Evolutionary conservation across 495 filamentous ascomycete genomes (phyloP), one percentile per base, ranked within the genome.

Genomic region (Neurospora sp.): DNA sequence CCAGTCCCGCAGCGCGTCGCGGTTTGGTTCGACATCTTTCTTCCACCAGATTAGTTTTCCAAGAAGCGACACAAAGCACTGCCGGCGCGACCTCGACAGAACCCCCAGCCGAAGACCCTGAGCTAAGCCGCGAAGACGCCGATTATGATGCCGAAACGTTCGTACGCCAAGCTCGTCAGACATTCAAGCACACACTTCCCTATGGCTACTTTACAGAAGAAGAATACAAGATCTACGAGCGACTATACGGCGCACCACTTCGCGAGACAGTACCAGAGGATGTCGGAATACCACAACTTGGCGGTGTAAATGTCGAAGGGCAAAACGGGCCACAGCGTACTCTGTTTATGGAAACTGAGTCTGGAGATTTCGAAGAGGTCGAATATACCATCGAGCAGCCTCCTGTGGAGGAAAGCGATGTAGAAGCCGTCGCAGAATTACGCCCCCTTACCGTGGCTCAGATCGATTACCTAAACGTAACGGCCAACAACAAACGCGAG

Each of bases 151-250:
- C 88, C 73, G 92, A 94, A 77, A 83, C 82, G 2, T 85, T 91
- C 70, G 93, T 93, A 70, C 88, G 90, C 35, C 81, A 87, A 69
- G 90, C 94, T 27, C 86, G 91, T 76, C 89, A 92, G 75, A 84
- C 87, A 12, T 97, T 93, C 80, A 92, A 94, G 54, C 89, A 96
- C 75, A 89, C 85, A 2, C 81, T 98, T 11, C 96, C 96, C 0
- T 86, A 90, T n/a, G 90, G 87, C 18, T 87, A 91, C 72, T 79
- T 99, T 62, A 87, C 88, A 18, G 84, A 86, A 5, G 85, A 90
- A 39, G 94, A 97, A 78, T 90, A 92, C 66, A 82, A 82, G 48
- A 77, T 97, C 2, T 98, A 97, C 78, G 89, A 91, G 72, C 86
- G 93, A 73, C 82, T 97, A 11, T 98, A 94, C 82, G 96, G 95